phyloP scores from a whole-genome alignment of 176 grass and related monocot genomes.

The Oryza longistaminata region DNA sequence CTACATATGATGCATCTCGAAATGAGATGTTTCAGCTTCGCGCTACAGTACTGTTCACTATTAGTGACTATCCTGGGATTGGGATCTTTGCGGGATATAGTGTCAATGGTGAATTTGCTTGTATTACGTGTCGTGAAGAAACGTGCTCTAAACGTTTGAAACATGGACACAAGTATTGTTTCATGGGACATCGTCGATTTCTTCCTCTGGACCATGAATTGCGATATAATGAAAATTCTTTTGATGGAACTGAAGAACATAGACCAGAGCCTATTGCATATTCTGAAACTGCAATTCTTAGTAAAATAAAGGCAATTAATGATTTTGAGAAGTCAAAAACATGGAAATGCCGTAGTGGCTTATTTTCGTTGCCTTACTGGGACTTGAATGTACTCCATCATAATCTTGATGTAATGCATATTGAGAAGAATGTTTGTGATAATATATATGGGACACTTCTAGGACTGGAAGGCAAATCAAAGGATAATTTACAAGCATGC shows the following conservation, averaged over 20 bases:
- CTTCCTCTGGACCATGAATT: background rate
- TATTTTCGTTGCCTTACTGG: background rate
- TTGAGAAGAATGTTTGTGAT: background rate
- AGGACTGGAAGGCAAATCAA: background rate
- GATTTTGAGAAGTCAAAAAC: background rate
- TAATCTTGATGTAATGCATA: conserved; percentile 1
- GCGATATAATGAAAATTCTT: background rate
- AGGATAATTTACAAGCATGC: background rate
- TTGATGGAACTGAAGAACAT: background rate
- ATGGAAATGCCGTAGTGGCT: background rate
- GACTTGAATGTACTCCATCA: background rate
- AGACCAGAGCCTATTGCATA: background rate
- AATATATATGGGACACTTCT: background rate
- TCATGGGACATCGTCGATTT: conserved; percentile 14
- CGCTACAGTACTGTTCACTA: background rate
- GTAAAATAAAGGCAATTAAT: background rate
- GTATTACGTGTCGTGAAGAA: background rate
- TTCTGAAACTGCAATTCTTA: background rate
- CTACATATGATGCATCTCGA: background rate
- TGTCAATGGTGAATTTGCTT: background rate
- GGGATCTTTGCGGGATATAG: background rate
- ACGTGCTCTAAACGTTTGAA: background rate
- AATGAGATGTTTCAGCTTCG: background rate
- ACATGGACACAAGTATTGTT: conserved; percentile 3
- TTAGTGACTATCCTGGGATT: background rate